phyloP scores from a whole-genome alignment of 208 protist species.

The Crithidia expoeki region DNA sequence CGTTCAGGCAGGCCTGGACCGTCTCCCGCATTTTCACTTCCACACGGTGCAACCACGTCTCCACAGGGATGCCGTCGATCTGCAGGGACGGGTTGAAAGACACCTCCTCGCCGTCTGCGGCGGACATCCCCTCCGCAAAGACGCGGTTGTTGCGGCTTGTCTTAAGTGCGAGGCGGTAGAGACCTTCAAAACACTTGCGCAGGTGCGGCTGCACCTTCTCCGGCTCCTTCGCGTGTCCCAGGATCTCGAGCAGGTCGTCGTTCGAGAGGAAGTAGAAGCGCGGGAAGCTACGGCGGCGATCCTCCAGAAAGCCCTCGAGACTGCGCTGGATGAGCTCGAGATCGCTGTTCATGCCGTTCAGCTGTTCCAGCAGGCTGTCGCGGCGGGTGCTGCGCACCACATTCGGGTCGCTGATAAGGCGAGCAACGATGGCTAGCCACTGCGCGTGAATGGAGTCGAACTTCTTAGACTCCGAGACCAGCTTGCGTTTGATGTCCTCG shows the following conservation, averaged over 20 bases:
- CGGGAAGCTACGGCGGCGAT: conserved; percentile 95
- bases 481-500: conserved; percentile 98
- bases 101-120: conserved; percentile 95
- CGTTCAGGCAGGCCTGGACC: conserved; percentile 84
- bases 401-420: conserved; percentile 89
- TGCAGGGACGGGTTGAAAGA: conserved; percentile 85
- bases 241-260: conserved; percentile 97
- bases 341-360: conserved; percentile 94
- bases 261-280: conserved; percentile 99
- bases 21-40: conserved; percentile 94
- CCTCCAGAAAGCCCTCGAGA: conserved; percentile 97
- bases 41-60: conserved; percentile 92
- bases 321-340: conserved; percentile 98
- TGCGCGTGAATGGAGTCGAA: conserved; percentile 96
- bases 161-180: conserved; percentile 91
- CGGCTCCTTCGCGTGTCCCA: conserved; percentile 97
- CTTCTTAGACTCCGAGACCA: conserved; percentile 95
- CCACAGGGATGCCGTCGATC: conserved; percentile 92
- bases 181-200: conserved; percentile 97
- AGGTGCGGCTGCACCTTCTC: conserved; percentile 96
- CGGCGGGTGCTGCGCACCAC: conserved; percentile 85
- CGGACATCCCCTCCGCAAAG: conserved; percentile 84
- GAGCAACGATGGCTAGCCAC: conserved; percentile 92
- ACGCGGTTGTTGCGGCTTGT: conserved; percentile 66
- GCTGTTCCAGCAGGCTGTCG: conserved; percentile 92